Percentiles rank a stretch among this genome's conserved stretches.
Conservation (phyloP, 306 rosid genomes). For the Begonia masoniana region DNA sequence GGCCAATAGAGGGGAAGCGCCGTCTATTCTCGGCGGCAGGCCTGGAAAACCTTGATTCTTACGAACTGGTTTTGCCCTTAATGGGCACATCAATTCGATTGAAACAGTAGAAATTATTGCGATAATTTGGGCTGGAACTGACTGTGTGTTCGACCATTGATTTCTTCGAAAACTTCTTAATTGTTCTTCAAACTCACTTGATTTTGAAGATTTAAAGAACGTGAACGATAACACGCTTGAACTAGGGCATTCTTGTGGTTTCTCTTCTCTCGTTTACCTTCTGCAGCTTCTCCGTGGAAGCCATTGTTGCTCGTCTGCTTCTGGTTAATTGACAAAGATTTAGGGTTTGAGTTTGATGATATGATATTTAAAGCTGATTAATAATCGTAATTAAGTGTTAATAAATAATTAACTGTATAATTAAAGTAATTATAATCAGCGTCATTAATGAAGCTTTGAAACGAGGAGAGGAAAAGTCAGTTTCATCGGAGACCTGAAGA, state of each 20-base stretch:
- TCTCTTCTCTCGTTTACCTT: neutral
- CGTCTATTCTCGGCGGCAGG: conserved; percentile 38
- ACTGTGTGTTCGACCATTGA: conserved; percentile 12
- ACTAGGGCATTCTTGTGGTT: neutral
- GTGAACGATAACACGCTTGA: neutral
- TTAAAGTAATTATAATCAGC: no score
- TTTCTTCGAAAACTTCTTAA: neutral
- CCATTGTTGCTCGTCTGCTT: neutral
- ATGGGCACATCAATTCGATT: conserved; percentile 14
- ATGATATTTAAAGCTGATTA: no score
- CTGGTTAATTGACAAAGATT: no score
- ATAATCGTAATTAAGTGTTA: no score
- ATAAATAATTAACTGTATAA: no score
- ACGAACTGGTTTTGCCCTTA: conserved; percentile 16
- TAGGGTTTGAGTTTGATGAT: no score
- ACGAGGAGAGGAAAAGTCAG: no score
- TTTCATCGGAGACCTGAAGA: no score
- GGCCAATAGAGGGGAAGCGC: conserved; percentile 50
- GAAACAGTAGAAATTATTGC: conserved; percentile 17
- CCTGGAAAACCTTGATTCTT: conserved; percentile 26
- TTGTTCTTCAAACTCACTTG: conserved; percentile 42
- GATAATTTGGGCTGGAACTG: conserved; percentile 17
- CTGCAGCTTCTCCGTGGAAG: conserved; percentile 2
- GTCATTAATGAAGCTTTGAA: no score
- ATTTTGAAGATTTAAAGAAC: conserved; percentile 30